These are phyloP conservation scores for Amphichorda felina DNA, from an alignment of 2,329 filamentous ascomycete genomes.

Conservation along the genomic window DNA sequence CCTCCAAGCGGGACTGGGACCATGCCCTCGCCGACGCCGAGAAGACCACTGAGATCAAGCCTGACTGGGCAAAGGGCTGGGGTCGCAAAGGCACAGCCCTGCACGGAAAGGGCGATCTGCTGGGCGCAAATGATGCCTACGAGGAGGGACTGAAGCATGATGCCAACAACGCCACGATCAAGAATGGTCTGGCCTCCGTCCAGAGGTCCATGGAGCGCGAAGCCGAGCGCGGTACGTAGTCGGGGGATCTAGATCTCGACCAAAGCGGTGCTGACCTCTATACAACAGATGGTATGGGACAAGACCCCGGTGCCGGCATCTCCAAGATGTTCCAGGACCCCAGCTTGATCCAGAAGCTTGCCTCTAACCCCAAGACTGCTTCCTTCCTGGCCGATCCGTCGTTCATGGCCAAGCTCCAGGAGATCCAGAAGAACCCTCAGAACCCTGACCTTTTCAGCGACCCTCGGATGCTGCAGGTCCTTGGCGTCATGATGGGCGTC, in stretches of 20 bases:
- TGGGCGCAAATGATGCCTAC: conserved; percentile 80
- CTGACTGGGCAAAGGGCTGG: conserved; percentile 97
- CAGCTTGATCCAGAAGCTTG: conserved; percentile 79
- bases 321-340: conserved; percentile 93
- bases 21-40: conserved; percentile 79
- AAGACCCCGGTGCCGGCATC: conserved; percentile 64
- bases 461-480: conserved; percentile 83
- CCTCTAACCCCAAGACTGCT: conserved; percentile 87
- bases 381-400: conserved; percentile 64
- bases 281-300: conserved; percentile 23
- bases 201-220: conserved; percentile 70
- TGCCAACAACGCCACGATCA: conserved; percentile 81
- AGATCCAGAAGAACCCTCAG: conserved; percentile 69
- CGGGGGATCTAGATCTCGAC: neutral
- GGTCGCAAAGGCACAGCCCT: conserved; percentile 83
- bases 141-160: conserved; percentile 92
- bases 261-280: neutral
- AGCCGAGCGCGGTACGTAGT: conserved; percentile 19
- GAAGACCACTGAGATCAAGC: conserved; percentile 90
- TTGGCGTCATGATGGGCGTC: conserved; percentile 86
- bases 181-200: conserved; percentile 75
- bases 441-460: conserved; percentile 75
- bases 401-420: conserved; percentile 86
- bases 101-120: conserved; percentile 76
- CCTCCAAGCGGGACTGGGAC: conserved; percentile 81